A percentile compares a stretch with the other conserved stretches of the same genome.
Conservation (phyloP, 345 rosid species). For the Camelina hispida region DNA sequence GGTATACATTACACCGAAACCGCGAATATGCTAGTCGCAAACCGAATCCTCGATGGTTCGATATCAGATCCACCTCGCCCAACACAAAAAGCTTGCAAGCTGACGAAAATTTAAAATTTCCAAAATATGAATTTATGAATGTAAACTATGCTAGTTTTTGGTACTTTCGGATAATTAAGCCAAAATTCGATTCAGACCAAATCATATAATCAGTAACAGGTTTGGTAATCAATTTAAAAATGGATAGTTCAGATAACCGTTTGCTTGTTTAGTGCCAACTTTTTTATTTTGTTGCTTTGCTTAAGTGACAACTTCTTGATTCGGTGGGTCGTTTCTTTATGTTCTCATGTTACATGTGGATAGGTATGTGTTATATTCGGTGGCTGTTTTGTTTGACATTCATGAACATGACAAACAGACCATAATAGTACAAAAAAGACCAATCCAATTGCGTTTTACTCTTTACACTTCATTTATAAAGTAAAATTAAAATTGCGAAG, state of each 20-base stretch:
- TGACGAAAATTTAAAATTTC: background rate
- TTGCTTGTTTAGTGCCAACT: background rate
- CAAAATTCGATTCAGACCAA: background rate
- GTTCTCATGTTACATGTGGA: conserved; percentile 13
- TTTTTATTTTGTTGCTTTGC: conserved; percentile 3
- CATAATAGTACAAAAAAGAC: background rate
- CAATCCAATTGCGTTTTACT: conserved; percentile 4
- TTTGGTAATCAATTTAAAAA: background rate
- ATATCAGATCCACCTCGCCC: conserved; percentile 53
- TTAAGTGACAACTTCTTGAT: background rate
- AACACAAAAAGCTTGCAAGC: conserved; percentile 36
- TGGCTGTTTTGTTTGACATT: background rate
- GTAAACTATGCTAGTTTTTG: background rate
- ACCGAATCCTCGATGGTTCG: conserved; percentile 55
- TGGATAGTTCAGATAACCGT: background rate
- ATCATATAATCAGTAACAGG: background rate
- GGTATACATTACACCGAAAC: conserved; percentile 74
- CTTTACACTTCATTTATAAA: conserved; percentile 17
- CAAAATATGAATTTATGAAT: background rate
- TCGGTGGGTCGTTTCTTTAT: background rate
- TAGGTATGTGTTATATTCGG: background rate
- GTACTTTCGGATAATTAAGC: background rate
- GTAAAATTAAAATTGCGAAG: background rate
- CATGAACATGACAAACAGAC: conserved; percentile 17
- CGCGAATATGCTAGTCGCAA: conserved; percentile 58